phyloP scores from a whole-genome alignment of 768 basidiomycete genomes.

The Amanita phalloides region DNA sequence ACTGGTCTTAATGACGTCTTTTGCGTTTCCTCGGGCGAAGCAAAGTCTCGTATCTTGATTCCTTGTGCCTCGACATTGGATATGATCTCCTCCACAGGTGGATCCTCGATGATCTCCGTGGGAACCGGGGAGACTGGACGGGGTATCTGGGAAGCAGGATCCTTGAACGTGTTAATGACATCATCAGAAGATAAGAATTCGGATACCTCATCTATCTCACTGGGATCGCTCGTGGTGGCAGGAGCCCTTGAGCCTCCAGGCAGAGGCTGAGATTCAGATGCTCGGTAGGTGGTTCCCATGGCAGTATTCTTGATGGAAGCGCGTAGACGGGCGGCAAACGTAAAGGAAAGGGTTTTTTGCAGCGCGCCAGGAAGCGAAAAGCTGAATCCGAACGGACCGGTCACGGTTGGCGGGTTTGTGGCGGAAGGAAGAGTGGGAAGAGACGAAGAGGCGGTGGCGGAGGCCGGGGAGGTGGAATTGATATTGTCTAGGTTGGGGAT shows the following conservation, averaged over 20 bases:
- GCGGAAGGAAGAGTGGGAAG: background rate
- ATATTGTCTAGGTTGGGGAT: background rate
- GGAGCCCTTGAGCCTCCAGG: background rate
- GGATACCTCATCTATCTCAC: background rate
- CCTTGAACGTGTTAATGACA: background rate
- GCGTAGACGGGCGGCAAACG: background rate
- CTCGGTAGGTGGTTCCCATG: too few relatives aligned
- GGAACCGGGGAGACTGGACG: conserved; percentile 22
- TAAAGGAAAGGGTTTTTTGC: background rate
- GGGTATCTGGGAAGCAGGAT: conserved; percentile 2
- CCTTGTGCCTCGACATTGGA: conserved; percentile 15
- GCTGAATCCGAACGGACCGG: background rate
- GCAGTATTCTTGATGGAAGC: background rate
- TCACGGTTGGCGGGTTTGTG: background rate
- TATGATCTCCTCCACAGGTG: conserved; percentile 18
- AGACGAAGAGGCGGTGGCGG: background rate
- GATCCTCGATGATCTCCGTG: conserved; percentile 24
- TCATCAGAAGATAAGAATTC: background rate
- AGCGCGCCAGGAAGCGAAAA: background rate
- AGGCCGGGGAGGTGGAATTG: background rate
- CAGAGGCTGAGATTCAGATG: background rate
- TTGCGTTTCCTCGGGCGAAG: conserved; percentile 7
- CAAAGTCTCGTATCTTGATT: conserved; percentile 34
- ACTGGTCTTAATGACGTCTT: conserved; percentile 9
- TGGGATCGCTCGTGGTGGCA: background rate